Conservation (phyloP, 192 early-diverging fungal genomes). For the Rhizoclosmatium sp. region DNA sequence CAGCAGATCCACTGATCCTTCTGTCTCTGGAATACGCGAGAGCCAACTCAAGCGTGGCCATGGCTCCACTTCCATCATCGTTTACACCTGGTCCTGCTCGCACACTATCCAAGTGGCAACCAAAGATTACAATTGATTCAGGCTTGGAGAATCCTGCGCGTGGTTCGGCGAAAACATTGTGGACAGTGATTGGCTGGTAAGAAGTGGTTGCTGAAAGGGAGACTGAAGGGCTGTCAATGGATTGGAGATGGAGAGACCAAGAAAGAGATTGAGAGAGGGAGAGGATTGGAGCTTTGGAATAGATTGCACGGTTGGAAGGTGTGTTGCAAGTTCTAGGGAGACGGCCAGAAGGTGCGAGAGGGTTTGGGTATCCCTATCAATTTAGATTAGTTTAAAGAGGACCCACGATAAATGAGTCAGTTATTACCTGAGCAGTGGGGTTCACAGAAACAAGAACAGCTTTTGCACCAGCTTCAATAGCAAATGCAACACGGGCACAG, state of each 20-base stretch:
- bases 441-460: constrained; percentile 8
- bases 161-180: constrained; percentile 46
- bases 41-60: constrained; percentile 51
- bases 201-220: not conserved
- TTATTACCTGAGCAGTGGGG: constrained; percentile 3
- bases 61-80: constrained; percentile 56
- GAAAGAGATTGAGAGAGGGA: constrained; percentile 15
- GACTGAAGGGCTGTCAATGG: not conserved
- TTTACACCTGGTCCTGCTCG: constrained; percentile 58
- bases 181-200: not conserved
- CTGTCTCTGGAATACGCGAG: constrained; percentile 6
- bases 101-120: constrained; percentile 50
- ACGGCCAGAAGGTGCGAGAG: constrained; percentile 17
- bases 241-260: not conserved
- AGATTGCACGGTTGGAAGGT: not conserved
- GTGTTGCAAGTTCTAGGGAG: not conserved
- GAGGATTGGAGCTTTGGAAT: constrained; percentile 7
- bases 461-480: constrained; percentile 15
- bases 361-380: constrained; percentile 15
- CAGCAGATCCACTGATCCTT: not conserved
- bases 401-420: not conserved
- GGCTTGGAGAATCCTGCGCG: constrained; percentile 20
- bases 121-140: constrained; percentile 16
- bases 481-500: constrained; percentile 17
- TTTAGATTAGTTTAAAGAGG: not conserved